phyloP scores from a whole-genome alignment of 805 yeast species.

The Jamesozyma lodderae region DNA sequence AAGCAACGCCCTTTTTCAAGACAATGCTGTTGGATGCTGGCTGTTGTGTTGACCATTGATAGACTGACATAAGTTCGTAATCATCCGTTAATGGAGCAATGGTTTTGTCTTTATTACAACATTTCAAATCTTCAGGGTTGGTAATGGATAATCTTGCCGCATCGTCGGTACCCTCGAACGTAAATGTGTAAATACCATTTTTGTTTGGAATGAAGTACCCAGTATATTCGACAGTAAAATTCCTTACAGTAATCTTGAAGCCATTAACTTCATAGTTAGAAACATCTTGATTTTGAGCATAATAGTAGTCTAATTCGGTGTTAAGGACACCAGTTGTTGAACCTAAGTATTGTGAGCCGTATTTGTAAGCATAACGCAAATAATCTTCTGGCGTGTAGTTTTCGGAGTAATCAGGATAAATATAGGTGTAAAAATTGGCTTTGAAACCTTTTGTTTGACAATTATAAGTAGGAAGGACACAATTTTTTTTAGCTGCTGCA shows the following conservation, averaged over 20 bases:
- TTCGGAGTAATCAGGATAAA: neutral
- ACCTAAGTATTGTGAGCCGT: neutral
- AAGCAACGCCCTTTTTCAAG: neutral
- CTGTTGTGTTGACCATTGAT: neutral
- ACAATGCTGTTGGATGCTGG: neutral
- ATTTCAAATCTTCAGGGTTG: neutral
- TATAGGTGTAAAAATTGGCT: neutral
- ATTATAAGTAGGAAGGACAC: neutral
- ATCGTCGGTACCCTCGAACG: neutral
- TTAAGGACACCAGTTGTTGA: neutral
- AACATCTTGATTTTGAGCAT: neutral
- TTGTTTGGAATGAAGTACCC: neutral
- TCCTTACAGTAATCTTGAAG: neutral
- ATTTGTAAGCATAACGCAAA: neutral
- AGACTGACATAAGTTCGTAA: neutral
- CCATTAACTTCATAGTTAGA: neutral
- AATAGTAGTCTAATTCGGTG: neutral
- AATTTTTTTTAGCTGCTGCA: neutral
- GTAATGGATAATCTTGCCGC: neutral
- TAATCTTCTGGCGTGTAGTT: neutral
- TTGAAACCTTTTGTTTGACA: neutral
- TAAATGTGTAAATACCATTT: neutral
- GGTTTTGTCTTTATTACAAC: neutral
- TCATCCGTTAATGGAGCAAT: no score
- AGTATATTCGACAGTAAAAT: conserved; percentile 1